Base-by-base conservation (phyloP, 1,284 basidiomycete species). In the Ceraceosorus guamensis region DNA sequence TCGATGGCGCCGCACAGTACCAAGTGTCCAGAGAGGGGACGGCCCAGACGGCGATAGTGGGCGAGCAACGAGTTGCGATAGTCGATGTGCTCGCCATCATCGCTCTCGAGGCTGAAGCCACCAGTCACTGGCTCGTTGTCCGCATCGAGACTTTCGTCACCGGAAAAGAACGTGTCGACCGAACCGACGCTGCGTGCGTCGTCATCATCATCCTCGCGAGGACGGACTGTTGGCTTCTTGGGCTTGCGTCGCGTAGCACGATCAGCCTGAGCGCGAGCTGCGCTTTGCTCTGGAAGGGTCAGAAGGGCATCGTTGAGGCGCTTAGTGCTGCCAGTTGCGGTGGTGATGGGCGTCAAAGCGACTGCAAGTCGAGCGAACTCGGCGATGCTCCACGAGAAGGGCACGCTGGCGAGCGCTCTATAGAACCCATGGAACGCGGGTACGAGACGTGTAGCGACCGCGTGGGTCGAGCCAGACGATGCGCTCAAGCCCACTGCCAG, bases 361-460 rank as follows among this genome's bases (percentile, higher is more conserved):
- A 79, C 18, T 0, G 84, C 81, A 16, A 90, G 77, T 30, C 78
- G 75, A 18, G 81, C 78, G 85, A 87, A 89, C 66, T 89, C 85
- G 6, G 77, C 62, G 33, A 83, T 71, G 16, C 81, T 82, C 89
- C 89, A 92, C 24, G 82, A 79, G 68, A 87, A 91, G 1, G 83
- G 80, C 2, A 84, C 85, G 11, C 86, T 86, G 47, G 85, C 87
- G 58, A 91, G 82, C 11, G 90, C 89, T 39, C 90, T 84, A 73
- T 91, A 89, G 43, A 91, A 79, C 11, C 90, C 90, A 74, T 93
- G 89, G 56, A 93, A 81, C 32, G 87, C 83, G 8, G 91, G 90
- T 18, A 85, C 85, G 49, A 86, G 61, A 50, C 63, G 79, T 65
- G 88, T 87, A 0, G 85, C 84, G 16, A 92, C 79, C 34, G 87